phyloP scores from a whole-genome alignment of 495 filamentous ascomycete genomes.

The Pseudotulostoma volvatum region DNA sequence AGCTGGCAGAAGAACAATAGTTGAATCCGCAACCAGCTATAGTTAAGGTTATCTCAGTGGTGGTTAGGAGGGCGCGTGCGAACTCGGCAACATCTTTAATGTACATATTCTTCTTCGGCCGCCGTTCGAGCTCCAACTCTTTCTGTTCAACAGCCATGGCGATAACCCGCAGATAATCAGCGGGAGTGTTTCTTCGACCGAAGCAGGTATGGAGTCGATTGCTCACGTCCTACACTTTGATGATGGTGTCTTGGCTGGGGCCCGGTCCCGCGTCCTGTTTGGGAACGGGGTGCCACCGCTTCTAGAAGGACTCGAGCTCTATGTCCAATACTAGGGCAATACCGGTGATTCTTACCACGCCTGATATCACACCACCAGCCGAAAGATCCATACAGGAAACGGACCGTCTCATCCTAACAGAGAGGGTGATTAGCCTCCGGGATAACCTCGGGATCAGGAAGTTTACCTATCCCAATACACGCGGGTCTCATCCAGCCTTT shows the following conservation, averaged over 20 bases:
- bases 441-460: not conserved
- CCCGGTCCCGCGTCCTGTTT: slow-evolving; percentile 4
- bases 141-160: slow-evolving; percentile 2
- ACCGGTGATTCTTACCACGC: slow-evolving; percentile 16
- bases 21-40: slow-evolving; percentile 17
- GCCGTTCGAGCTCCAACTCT: slow-evolving; percentile 1
- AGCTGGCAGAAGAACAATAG: slow-evolving; percentile 22
- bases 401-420: slow-evolving; percentile 12
- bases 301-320: slow-evolving; percentile 4
- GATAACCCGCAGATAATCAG: slow-evolving; percentile 1
- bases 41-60: slow-evolving; percentile 16
- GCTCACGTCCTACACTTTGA: slow-evolving; percentile 11
- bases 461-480: slow-evolving; percentile 14
- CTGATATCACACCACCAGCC: slow-evolving; percentile 16
- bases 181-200: not conserved
- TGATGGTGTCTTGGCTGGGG: slow-evolving; percentile 11
- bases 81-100: slow-evolving; percentile 22
- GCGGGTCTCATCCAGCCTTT: slow-evolving; percentile 11
- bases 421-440: not conserved
- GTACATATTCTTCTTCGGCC: slow-evolving; percentile 18
- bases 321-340: slow-evolving; percentile 2
- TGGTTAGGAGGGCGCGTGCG: slow-evolving; percentile 14
- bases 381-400: slow-evolving; percentile 18
- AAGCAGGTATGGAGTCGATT: not conserved
- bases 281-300: slow-evolving; percentile 3